A percentile compares a stretch with the other conserved stretches of the same genome.
These are phyloP conservation scores for Coemansia sp. DNA, from an alignment of 192 early-diverging fungal genomes.

Conservation along the genomic window DNA sequence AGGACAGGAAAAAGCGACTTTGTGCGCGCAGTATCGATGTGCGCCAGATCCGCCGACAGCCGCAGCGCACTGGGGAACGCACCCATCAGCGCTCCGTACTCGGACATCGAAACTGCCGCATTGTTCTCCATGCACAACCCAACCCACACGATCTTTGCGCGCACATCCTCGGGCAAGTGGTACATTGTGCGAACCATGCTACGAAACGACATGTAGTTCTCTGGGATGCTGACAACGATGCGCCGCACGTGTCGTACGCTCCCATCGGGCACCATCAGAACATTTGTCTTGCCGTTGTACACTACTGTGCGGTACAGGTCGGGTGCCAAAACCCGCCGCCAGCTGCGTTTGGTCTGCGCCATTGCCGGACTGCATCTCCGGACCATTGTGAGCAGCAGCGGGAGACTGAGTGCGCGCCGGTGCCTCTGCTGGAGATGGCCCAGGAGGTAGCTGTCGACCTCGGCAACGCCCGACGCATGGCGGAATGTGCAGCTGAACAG, in stretches of 20 bases:
- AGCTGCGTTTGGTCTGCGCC: conserved; percentile 12
- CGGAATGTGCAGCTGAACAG: conserved; percentile 16
- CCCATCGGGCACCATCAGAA: conserved; percentile 3
- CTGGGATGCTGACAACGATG: conserved; percentile 19
- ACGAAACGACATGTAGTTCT: conserved; percentile 19
- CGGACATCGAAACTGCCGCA: conserved; percentile 20
- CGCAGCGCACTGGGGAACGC: conserved; percentile 19
- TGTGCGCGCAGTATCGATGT: conserved; percentile 1
- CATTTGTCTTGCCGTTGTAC: conserved; percentile 13
- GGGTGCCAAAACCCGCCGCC: conserved; percentile 15
- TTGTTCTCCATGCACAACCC: conserved; percentile 19
- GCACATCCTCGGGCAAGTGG: conserved; percentile 18
- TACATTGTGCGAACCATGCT: conserved; percentile 20
- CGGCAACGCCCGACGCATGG: conserved; percentile 15
- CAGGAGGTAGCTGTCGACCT: background rate
- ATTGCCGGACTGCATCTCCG: background rate
- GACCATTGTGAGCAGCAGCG: background rate
- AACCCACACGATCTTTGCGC: conserved; percentile 17
- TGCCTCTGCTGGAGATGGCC: conserved; percentile 1
- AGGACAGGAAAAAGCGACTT: conserved; percentile 5
- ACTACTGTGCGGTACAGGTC: conserved; percentile 16
- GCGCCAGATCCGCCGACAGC: conserved; percentile 13
- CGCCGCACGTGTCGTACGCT: conserved; percentile 1
- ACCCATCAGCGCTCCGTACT: conserved; percentile 25
- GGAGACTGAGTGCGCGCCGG: background rate